A percentile compares a stretch with the other conserved stretches of the same genome.
Evolutionary conservation across 2,329 filamentous ascomycete genomes (phyloP).

Genomic region (Fusarium sp.): DNA sequence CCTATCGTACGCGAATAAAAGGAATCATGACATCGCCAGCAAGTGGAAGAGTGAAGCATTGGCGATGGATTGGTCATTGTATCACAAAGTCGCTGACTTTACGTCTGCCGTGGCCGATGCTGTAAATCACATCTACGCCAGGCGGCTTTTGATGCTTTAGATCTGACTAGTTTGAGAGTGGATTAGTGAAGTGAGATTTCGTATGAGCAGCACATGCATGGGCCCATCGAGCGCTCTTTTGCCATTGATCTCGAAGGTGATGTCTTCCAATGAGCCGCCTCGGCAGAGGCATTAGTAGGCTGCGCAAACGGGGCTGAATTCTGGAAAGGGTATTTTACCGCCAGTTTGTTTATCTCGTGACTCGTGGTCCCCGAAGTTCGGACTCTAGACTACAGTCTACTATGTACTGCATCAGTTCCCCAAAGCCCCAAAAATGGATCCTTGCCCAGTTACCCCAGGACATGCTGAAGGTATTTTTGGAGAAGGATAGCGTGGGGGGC

Average conservation of each 20-base stretch:
- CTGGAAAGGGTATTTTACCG: neutral
- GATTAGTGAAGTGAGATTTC: neutral
- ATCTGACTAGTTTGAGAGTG: neutral
- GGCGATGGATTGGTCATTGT: neutral
- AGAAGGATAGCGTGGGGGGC: slow-evolving; percentile 4
- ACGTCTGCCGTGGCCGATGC: neutral
- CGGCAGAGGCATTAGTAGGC: slow-evolving; percentile 13
- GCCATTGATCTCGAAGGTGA: neutral
- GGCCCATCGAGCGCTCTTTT: neutral
- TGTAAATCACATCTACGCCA: neutral
- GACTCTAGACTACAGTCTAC: neutral
- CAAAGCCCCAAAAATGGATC: neutral
- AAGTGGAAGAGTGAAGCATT: slow-evolving; percentile 6
- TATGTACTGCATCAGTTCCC: neutral
- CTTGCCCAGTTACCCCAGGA: neutral
- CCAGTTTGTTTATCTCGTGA: neutral
- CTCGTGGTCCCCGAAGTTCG: neutral
- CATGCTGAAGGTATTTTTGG: neutral
- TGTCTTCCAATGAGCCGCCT: neutral
- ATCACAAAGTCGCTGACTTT: neutral
- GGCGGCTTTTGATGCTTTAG: neutral
- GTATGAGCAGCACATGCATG: neutral
- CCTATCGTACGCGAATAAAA: too few relatives aligned
- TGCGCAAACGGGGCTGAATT: neutral
- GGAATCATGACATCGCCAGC: slow-evolving; percentile 20